Evolutionary conservation across 257 asterid species (phyloP), one percentile per base, ranked within the genome.

Genomic region (Prunella vulgaris): DNA sequence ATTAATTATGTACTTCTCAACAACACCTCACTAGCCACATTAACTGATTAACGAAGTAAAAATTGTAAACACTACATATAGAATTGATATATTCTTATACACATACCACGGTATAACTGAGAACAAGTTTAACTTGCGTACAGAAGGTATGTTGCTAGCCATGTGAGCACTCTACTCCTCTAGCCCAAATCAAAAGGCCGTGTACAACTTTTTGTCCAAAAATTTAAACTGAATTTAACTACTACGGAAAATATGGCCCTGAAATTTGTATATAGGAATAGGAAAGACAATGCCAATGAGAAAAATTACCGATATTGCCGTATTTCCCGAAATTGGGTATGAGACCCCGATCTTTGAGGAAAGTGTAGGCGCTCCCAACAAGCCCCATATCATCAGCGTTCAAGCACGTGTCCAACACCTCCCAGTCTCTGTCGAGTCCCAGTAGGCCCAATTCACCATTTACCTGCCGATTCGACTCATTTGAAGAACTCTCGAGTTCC

Each of bases 381-480:
- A 93, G 97, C 77, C 81, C 80, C 97, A 93, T 80, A 77, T 93
- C 97, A 78, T 93, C 98, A 37, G 97, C 98, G 84, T 88, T 93
- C 86, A 93, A 80, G 78, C 96, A 90, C 44, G 98, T 87, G 77
- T 90, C 96, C 64, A 93, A 61, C 51, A 93, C 86, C 72, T 87
- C 86, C 96, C 95, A 93, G 71, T 93, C 90, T 82, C 92, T 80
- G 40, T 74, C 83, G 78, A 72, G 54, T 44, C 79, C 86, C 21
- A 72, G 56, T 61, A 74, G 64, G 56, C 71, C 81, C 30, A 68
- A 61, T 24, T 48, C 76, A 10, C 25, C 77, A 10, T 37, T 56
- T 3, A 40, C 40, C 44, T 75, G 73, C 22, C 71, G 61, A 51
- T 25, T 15, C 52, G 82, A 48, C 64, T 79, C 81, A 7, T 49